phyloP scores from a whole-genome alignment of 2,329 filamentous ascomycete species.

The Cercospora brassicicola region DNA sequence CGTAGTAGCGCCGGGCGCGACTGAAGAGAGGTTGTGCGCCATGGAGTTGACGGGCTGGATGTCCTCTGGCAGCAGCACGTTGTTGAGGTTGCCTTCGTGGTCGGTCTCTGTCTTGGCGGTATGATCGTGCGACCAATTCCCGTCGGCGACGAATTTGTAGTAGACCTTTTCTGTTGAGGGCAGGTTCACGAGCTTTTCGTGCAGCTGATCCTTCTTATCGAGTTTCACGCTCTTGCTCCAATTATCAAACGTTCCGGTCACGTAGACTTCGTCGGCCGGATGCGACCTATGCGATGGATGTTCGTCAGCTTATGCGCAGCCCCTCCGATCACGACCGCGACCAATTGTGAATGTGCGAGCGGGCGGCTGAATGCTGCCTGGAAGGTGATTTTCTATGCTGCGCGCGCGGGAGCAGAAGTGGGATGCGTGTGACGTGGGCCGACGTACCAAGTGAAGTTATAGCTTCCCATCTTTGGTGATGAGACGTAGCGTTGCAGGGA shows the following conservation, averaged over 20 bases:
- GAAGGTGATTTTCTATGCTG: conserved; percentile 3
- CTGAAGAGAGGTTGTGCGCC: conserved; percentile 54
- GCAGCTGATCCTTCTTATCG: conserved; percentile 69
- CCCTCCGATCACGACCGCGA: conserved; percentile 2
- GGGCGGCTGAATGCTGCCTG: conserved; percentile 19
- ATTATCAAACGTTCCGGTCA: conserved; percentile 93
- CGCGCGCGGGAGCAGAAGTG: background rate
- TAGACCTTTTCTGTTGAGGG: conserved; percentile 70
- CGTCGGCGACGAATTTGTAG: conserved; percentile 99
- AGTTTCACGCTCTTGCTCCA: conserved; percentile 87
- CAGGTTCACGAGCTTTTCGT: conserved; percentile 78
- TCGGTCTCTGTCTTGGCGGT: conserved; percentile 80
- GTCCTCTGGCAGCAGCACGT: conserved; percentile 76
- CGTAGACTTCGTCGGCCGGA: conserved; percentile 80
- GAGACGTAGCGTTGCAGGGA: background rate
- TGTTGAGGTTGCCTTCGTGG: conserved; percentile 83
- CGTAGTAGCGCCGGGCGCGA: conserved; percentile 69
- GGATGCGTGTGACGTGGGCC: background rate
- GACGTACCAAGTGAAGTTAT: conserved; percentile 69
- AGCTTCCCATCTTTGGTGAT: conserved; percentile 59
- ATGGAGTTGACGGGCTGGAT: conserved; percentile 57
- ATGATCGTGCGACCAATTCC: conserved; percentile 81
- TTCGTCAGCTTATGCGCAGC: conserved; percentile 23
- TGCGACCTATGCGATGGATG: conserved; percentile 46
- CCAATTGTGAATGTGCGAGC: conserved; percentile 14